These are phyloP conservation scores for Aspergillus affinis DNA, from an alignment of 495 filamentous ascomycete species.

Conservation along the genomic window DNA sequence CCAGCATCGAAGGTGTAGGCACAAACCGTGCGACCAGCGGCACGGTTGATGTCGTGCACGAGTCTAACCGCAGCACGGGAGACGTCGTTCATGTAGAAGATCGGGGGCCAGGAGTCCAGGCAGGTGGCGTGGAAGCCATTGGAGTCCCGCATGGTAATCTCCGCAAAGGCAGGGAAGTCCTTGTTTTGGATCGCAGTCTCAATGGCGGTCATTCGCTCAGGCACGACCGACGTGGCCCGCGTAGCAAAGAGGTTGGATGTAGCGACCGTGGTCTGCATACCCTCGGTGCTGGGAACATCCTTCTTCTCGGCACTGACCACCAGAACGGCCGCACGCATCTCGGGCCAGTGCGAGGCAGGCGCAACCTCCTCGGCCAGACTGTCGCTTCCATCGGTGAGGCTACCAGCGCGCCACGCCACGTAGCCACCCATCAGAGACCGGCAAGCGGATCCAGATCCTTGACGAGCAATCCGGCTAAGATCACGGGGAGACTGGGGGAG, in stretches of 20 bases:
- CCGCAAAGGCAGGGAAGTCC: slow-evolving; percentile 85
- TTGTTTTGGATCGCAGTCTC: slow-evolving; percentile 70
- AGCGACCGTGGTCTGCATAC: slow-evolving; percentile 94
- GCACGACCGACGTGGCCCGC: slow-evolving; percentile 72
- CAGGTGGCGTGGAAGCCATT: slow-evolving; percentile 97
- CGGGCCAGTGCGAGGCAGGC: slow-evolving; percentile 84
- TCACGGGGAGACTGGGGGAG: slow-evolving; percentile 75
- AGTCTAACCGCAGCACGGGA: slow-evolving; percentile 78
- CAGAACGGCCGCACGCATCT: slow-evolving; percentile 86
- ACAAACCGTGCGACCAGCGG: slow-evolving; percentile 68
- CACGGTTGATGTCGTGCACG: slow-evolving; percentile 83
- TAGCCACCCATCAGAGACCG: slow-evolving; percentile 91
- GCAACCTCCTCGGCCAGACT: slow-evolving; percentile 84
- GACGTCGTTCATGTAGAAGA: slow-evolving; percentile 97
- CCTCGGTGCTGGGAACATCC: slow-evolving; percentile 82
- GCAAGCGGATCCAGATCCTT: slow-evolving; percentile 93
- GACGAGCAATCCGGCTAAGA: slow-evolving; percentile 85
- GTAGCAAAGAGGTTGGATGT: slow-evolving; percentile 80
- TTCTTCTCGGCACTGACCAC: slow-evolving; percentile 94
- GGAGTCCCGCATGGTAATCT: slow-evolving; percentile 91
- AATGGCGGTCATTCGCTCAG: slow-evolving; percentile 82
- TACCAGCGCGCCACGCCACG: slow-evolving; percentile 86
- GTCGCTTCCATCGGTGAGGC: slow-evolving; percentile 72
- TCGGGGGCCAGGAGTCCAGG: slow-evolving; percentile 91
- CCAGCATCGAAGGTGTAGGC: slow-evolving; percentile 99